Conservation (phyloP, 768 basidiomycete genomes). For the Sporobolomyces pararoseus region DNA sequence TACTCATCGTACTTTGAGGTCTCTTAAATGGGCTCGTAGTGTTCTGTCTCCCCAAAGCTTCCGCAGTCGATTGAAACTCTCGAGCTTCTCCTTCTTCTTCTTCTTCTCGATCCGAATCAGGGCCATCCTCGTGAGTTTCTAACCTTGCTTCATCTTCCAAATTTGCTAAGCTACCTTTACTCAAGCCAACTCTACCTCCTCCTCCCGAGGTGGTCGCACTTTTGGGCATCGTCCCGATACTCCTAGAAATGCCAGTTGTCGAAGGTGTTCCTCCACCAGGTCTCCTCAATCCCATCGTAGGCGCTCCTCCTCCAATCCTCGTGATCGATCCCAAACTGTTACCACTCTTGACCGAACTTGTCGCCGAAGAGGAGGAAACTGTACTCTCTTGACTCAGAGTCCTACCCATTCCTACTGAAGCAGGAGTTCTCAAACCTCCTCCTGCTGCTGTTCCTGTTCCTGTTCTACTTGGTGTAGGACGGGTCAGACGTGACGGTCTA, state of each 20-base stretch:
- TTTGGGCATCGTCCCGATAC: too few species aligned
- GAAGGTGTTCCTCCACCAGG: not conserved
- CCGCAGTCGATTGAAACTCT: too few species aligned
- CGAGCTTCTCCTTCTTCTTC: not conserved
- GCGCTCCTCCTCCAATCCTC: not conserved
- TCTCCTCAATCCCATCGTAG: not conserved
- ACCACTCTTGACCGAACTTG: not conserved
- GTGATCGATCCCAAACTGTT: not conserved
- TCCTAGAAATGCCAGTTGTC: not conserved
- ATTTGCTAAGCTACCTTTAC: not conserved
- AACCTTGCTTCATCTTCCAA: not conserved
- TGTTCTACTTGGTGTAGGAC: not conserved
- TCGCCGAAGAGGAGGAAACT: not conserved
- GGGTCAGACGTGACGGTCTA: not conserved
- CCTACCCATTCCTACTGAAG: slow-evolving; percentile 4
- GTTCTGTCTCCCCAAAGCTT: not conserved
- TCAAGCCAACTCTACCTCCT: not conserved
- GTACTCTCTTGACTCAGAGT: not conserved
- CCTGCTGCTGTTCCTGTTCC: too few species aligned
- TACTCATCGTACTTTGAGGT: not conserved
- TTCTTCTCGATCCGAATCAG: not conserved
- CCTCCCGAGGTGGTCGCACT: too few species aligned
- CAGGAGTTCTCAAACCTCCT: not conserved
- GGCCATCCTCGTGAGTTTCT: too few species aligned
- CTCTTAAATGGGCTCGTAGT: not conserved